Percentiles rank a stretch among this genome's conserved stretches.
These are phyloP conservation scores for Serendipita vermifera DNA, from an alignment of 768 basidiomycete species.

Conservation along the genomic window DNA sequence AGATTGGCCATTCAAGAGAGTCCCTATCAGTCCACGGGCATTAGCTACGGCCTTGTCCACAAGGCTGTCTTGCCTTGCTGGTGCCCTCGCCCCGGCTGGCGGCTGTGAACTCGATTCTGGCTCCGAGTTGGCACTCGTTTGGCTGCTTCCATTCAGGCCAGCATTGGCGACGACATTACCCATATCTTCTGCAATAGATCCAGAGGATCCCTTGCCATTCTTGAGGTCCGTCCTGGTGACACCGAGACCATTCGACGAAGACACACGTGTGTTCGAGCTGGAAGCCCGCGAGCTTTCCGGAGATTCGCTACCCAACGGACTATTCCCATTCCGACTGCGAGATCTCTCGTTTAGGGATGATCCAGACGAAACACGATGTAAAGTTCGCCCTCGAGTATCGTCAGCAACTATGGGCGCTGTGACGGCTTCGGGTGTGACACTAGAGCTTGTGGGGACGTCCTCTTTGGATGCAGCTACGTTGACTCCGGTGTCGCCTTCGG, in stretches of 20 bases:
- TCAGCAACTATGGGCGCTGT: neutral
- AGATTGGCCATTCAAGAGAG: neutral
- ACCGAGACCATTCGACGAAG: neutral
- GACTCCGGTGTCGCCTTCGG: neutral
- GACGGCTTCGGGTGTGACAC: neutral
- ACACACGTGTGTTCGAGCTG: neutral
- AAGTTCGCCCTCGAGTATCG: neutral
- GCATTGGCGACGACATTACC: too few species aligned
- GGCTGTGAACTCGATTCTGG: too few species aligned
- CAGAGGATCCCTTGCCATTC: neutral
- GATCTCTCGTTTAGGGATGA: slow-evolving; percentile 5
- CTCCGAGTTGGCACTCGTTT: too few species aligned
- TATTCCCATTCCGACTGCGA: slow-evolving; percentile 1
- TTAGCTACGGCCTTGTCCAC: slow-evolving; percentile 5
- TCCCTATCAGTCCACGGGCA: neutral
- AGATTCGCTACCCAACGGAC: neutral
- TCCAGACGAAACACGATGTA: neutral
- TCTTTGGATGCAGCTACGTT: neutral
- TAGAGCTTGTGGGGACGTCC: neutral
- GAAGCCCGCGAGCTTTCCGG: slow-evolving; percentile 7
- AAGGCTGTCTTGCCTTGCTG: too few species aligned
- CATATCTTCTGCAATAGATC: neutral
- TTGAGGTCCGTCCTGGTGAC: neutral
- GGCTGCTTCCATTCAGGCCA: too few species aligned
- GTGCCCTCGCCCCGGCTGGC: too few species aligned